These are phyloP conservation scores for Botrytis pseudocinerea DNA, from an alignment of 2,329 filamentous ascomycete species.

Conservation along the genomic window DNA sequence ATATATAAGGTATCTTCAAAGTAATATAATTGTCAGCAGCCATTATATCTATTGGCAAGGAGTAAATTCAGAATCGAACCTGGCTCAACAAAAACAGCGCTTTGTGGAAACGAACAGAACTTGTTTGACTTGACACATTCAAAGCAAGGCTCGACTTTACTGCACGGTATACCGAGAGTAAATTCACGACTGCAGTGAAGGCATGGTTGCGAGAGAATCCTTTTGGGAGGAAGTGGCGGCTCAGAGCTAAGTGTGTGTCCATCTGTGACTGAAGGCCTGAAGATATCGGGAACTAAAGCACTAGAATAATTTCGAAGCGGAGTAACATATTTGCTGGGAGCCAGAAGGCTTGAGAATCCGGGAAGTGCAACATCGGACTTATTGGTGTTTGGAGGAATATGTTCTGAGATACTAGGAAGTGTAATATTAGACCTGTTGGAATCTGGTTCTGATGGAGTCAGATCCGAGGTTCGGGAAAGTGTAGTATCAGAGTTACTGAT, in stretches of 20 bases:
- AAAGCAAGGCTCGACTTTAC: neutral
- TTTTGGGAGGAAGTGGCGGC: neutral
- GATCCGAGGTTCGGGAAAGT: fast-evolving
- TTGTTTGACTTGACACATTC: neutral
- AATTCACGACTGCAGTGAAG: neutral
- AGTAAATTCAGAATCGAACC: neutral
- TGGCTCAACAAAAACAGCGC: neutral
- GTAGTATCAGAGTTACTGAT: fast-evolving
- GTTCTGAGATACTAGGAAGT: neutral
- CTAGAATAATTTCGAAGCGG: neutral
- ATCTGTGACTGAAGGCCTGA: neutral
- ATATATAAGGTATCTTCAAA: neutral
- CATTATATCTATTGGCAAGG: neutral
- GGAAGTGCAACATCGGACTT: neutral
- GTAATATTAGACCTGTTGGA: neutral
- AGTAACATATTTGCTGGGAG: neutral
- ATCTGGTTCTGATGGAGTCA: neutral
- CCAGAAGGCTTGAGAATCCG: neutral
- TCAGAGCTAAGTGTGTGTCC: neutral
- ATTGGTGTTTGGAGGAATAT: neutral
- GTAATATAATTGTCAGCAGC: neutral
- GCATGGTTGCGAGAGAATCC: neutral
- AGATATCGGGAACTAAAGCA: neutral
- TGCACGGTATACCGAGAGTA: neutral
- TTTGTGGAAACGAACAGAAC: neutral